Evolutionary conservation across 805 yeast genomes (phyloP), one percentile per base, ranked within the genome.

Genomic region (Candida rishiriensis): DNA sequence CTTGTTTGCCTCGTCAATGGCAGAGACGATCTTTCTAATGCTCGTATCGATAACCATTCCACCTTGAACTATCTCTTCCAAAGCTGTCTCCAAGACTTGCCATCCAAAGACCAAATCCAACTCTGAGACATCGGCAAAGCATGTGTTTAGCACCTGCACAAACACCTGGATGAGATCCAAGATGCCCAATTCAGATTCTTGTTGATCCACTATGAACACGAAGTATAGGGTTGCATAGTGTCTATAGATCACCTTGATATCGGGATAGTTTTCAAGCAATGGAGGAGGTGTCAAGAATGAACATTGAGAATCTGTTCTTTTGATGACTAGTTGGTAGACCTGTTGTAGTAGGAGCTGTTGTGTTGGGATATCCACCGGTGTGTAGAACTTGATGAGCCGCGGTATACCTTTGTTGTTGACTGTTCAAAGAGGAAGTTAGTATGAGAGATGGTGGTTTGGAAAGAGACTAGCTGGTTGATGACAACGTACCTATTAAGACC

Each of bases 21-120:
- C 87, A 2, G 79, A 80, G 6, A 93, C 97, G 31, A 93, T 89
- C 47, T 84, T 79, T 21, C 69, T 59, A 16, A 89, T 88, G 53
- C 83, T 88, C 2, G 98, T 90, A 61, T 93, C 99, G 32, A 93
- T 86, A 9, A 93, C 99, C 95, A 93, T 84, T 0, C 99, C 99
- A 21, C 98, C 99, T 61, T 93, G 98, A 1, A 93, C 83, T 30
- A 93, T 85, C 57, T 93, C 98, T 56, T 84, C 93, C 39, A 90
- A 64, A 2, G 91, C 97, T 2, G 95, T 84, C 61, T 91, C 95
- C 29, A 91, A 69, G 5, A 89, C 95, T 65, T 93, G 97, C 98
- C 99, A 93, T 14, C 97, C 97, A 68, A 90, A 91, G n/a, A 93
- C 97, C 50, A 93, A 72, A 66, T 93, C 99, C 54, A 93, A 72